Base-by-base conservation (phyloP, 163 green algal species). In the Volvox carteri region DNA sequence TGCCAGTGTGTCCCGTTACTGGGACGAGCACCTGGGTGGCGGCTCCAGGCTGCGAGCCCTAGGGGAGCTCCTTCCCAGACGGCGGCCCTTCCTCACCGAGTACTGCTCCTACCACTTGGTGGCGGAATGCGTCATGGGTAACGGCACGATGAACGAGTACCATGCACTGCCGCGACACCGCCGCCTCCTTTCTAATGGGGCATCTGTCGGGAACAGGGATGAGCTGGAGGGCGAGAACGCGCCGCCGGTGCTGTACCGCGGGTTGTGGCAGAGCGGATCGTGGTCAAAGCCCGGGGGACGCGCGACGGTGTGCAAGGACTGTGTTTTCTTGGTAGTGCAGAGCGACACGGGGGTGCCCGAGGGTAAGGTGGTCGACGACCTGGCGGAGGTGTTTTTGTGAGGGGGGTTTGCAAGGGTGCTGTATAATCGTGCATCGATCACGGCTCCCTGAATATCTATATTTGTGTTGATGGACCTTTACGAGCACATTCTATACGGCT, bases 291-390 rank as follows among this genome's bases (percentile, higher is more conserved):
- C 78, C 1, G 56, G 52, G 11, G 78, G 56, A 1, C 54, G 56
- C 12, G 56, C n/a, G 1, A 16, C 9, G 35, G 19, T 25, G 7
- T 86, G 79, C 62, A 25, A 1, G 11, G 79, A 86, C 44, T 86
- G 79, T 60, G 2, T 86, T 44, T 86, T 86, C 44, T 30, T 86
- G 42, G 79, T 86, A 41, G 79, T 86, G 42, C 79, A 86, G 79
- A 86, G 79, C 79, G 78, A 77, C n/a, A 39, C 65, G n/a, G 60
- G 79, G 0, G 30, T 70, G 41, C 1, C 42, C 8, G 79, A 86
- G 42, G 30, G 44, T 25, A 39, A 39, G 2, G 60, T 86, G 41
- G 62, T 86, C 9, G 42, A 42, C 6, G 79, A 86, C 25, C 62
- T 86, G 58, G 62, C 77, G 79, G 19, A 33, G 58, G n/a, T 78